These are phyloP conservation scores for Suillus alpinus DNA, from an alignment of 768 basidiomycete species.

Conservation along the genomic window DNA sequence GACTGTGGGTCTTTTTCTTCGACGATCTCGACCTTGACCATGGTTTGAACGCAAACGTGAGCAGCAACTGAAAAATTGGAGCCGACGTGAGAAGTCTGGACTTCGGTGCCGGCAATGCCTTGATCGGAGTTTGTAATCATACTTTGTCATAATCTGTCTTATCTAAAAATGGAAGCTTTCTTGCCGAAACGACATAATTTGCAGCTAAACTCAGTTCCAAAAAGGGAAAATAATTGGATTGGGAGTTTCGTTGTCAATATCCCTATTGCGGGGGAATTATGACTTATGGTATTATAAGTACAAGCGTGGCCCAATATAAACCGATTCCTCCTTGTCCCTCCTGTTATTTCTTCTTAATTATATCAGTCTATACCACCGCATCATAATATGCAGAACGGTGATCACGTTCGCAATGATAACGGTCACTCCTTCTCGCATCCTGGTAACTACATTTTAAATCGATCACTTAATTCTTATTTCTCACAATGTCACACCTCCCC, in stretches of 20 bases:
- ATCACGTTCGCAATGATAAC: conserved; percentile 7
- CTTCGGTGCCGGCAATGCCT: conserved; percentile 26
- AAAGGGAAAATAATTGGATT: background rate
- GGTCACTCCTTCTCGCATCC: conserved; percentile 33
- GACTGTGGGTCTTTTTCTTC: conserved; percentile 71
- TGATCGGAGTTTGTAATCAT: background rate
- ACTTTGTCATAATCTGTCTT: conserved; percentile 1
- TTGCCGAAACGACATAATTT: background rate
- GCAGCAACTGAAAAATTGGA: conserved; percentile 2
- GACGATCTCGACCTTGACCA: conserved; percentile 94
- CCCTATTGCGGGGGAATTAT: conserved; percentile 1
- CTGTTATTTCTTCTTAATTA: conserved; percentile 23
- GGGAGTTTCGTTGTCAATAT: background rate
- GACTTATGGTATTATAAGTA: conserved; percentile 12
- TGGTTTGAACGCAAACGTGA: conserved; percentile 31
- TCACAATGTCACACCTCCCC: conserved; percentile 6
- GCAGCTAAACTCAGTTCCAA: background rate
- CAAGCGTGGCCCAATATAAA: background rate
- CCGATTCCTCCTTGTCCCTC: conserved; percentile 11
- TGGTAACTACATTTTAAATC: conserved; percentile 16
- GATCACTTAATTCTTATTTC: background rate
- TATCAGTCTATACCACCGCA: conserved; percentile 20
- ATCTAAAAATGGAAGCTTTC: background rate
- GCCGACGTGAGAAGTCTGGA: conserved; percentile 20
- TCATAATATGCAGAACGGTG: conserved; percentile 32